A percentile compares a stretch with the other conserved stretches of the same genome.
Evolutionary conservation across 257 asterid genomes (phyloP).

Genomic region (Oldenlandia corymbosa): DNA sequence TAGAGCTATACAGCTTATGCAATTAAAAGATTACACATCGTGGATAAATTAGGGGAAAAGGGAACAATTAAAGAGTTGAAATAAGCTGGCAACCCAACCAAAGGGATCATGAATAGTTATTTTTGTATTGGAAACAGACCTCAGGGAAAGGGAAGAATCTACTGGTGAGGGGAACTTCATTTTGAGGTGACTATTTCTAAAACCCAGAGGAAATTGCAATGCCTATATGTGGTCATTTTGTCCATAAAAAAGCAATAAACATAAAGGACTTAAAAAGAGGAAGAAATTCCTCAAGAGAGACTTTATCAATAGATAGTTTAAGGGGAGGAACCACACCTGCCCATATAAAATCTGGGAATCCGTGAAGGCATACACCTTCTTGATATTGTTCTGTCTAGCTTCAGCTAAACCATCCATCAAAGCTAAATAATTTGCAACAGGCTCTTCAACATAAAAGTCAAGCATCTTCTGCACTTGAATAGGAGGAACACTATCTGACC

Average conservation of each 20-base stretch:
- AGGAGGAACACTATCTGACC: slow-evolving; percentile 27
- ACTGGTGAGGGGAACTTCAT: too few relatives aligned
- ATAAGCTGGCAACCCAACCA: not conserved
- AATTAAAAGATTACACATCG: not conserved
- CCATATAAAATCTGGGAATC: slow-evolving; percentile 54
- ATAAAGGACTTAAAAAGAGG: too few relatives aligned
- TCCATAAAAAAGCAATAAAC: too few relatives aligned
- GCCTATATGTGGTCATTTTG: too few relatives aligned
- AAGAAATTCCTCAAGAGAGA: not conserved
- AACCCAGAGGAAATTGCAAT: too few relatives aligned
- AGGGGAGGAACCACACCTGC: slow-evolving; percentile 54
- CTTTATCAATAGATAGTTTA: slow-evolving; percentile 5
- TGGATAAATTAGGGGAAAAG: not conserved
- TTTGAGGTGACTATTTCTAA: too few relatives aligned
- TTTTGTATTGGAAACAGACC: not conserved
- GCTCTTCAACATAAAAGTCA: slow-evolving; percentile 70
- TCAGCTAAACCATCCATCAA: slow-evolving; percentile 79
- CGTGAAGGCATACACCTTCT: slow-evolving; percentile 56
- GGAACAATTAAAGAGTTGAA: not conserved
- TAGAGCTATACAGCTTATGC: not conserved
- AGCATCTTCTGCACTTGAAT: slow-evolving; percentile 85
- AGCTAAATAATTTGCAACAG: slow-evolving; percentile 83
- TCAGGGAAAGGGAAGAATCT: too few relatives aligned
- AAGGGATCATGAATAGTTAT: not conserved
- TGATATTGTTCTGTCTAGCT: slow-evolving; percentile 49